phyloP scores from a whole-genome alignment of 139 green algal species.

The Chloropicon primus region DNA sequence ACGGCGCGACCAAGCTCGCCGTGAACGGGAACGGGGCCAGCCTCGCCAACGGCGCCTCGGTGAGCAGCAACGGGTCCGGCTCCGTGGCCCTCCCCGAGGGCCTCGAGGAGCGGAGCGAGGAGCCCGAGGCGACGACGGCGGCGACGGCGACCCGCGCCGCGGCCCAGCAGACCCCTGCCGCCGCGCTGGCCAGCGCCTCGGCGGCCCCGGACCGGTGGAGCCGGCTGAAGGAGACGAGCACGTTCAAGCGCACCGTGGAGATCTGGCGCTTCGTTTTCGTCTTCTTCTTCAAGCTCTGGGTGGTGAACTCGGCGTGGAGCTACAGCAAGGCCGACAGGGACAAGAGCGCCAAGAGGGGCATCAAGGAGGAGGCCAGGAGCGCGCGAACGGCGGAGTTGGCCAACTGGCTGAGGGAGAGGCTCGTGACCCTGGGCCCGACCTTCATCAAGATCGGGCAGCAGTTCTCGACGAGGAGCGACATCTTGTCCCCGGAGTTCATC shows the following conservation, averaged over 20 bases:
- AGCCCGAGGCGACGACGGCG: neutral
- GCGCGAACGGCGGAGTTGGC: constrained; percentile 46
- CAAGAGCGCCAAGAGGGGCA: constrained; percentile 22
- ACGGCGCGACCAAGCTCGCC: neutral
- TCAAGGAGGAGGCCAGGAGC: constrained; percentile 38
- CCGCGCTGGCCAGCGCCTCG: too few species aligned
- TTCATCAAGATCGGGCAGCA: constrained; percentile 95
- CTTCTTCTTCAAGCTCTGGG: neutral
- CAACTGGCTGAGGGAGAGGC: constrained; percentile 86
- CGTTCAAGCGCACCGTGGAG: neutral
- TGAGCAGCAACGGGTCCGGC: too few species aligned
- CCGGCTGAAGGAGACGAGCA: neutral
- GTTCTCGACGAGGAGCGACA: constrained; percentile 90
- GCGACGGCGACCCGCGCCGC: neutral
- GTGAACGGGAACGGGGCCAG: neutral
- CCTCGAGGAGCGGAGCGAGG: too few species aligned
- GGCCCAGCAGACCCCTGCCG: too few species aligned
- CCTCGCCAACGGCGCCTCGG: too few species aligned
- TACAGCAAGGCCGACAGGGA: neutral
- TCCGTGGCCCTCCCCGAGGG: too few species aligned
- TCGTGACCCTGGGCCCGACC: constrained; percentile 79
- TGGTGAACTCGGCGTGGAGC: neutral
- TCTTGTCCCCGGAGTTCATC: constrained; percentile 87
- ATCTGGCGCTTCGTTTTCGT: neutral
- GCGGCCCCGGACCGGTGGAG: neutral